These are phyloP conservation scores for Fusarium protoensiforme DNA, from an alignment of 2,329 filamentous ascomycete genomes.

Conservation along the genomic window DNA sequence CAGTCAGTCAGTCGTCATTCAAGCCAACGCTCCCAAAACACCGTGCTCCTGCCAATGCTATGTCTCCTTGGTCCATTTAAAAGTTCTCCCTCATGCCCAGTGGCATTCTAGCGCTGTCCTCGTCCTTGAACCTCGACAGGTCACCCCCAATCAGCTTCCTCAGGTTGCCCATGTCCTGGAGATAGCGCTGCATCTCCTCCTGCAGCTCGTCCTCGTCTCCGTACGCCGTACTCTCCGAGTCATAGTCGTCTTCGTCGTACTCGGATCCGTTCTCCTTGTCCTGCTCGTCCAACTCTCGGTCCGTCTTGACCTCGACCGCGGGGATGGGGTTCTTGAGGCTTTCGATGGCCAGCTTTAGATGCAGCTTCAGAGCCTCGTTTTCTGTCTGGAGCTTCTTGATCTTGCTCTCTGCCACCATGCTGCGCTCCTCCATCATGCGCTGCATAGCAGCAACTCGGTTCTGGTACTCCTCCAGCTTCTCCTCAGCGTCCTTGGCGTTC, in stretches of 20 bases:
- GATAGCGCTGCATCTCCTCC: constrained; percentile 83
- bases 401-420: constrained; percentile 91
- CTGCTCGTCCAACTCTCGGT: constrained; percentile 45
- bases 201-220: constrained; percentile 74
- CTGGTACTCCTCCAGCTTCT: constrained; percentile 94
- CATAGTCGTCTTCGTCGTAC: constrained; percentile 70
- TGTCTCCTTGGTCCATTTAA: constrained; percentile 26
- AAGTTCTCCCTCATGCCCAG: constrained; percentile 58
- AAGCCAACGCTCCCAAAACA: constrained; percentile 43
- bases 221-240: constrained; percentile 58
- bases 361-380: constrained; percentile 88
- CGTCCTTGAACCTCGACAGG: constrained; percentile 73
- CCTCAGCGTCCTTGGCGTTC: constrained; percentile 80
- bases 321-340: constrained; percentile 94
- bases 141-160: constrained; percentile 77
- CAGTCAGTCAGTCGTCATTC: constrained; percentile 7
- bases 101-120: constrained; percentile 66
- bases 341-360: constrained; percentile 86
- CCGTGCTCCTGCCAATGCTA: constrained; percentile 43
- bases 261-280: constrained; percentile 56
- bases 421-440: constrained; percentile 93
- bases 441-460: constrained; percentile 90
- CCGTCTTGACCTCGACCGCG: constrained; percentile 55
- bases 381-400: constrained; percentile 90
- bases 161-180: constrained; percentile 83